Evolutionary conservation across 495 filamentous ascomycete species (phyloP).

Genomic region (Penicillium malachiteum): DNA sequence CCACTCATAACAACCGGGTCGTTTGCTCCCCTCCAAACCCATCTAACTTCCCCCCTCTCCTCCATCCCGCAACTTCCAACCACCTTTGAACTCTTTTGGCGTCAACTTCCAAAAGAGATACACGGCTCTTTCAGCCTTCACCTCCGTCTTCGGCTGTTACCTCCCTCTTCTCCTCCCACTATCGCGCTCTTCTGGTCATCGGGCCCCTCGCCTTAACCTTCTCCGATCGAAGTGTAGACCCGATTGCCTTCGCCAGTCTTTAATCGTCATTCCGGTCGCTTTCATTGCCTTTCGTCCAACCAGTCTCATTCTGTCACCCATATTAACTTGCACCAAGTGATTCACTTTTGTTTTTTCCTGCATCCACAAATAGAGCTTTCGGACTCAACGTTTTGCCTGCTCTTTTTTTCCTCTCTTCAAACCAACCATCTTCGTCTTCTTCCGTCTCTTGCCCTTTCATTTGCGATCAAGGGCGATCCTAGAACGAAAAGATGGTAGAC

Average conservation of each 20-base stretch:
- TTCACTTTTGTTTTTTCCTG: conserved; percentile 6
- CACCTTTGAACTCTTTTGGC: conserved; percentile 7
- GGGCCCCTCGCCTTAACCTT: conserved; percentile 18
- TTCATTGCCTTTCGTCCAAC: conserved; percentile 15
- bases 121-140: conserved; percentile 4
- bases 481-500: conserved; percentile 85
- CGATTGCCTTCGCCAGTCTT: conserved; percentile 7
- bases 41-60: conserved; percentile 16
- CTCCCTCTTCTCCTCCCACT: conserved; percentile 11
- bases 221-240: conserved; percentile 13
- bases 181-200: conserved; percentile 19
- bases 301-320: conserved; percentile 15
- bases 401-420: conserved; percentile 11
- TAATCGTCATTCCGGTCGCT: neutral
- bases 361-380: conserved; percentile 21
- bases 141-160: neutral
- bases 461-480: conserved; percentile 31
- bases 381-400: conserved; percentile 8
- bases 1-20: conserved; percentile 28
- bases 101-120: conserved; percentile 11
- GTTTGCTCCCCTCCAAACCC: conserved; percentile 26
- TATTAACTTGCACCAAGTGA: conserved; percentile 3
- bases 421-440: conserved; percentile 5
- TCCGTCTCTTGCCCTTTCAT: conserved; percentile 8
- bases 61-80: conserved; percentile 6